Conservation (phyloP, 2,329 filamentous ascomycete species). For the Fusarium sp. region DNA sequence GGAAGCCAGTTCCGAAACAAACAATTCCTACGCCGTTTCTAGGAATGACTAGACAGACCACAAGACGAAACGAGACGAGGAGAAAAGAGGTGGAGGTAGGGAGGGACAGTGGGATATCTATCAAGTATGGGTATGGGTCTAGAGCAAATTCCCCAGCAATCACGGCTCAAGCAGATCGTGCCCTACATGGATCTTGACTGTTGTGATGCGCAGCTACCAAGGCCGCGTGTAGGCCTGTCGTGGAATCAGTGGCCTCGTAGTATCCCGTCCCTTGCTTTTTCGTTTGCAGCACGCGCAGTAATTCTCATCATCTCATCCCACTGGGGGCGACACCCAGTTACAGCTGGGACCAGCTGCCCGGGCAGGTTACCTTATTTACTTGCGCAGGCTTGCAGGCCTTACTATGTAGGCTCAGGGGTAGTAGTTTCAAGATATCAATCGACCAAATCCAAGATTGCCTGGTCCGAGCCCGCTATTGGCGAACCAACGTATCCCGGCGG, state of each 20-base stretch:
- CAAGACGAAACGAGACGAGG: constrained; percentile 26
- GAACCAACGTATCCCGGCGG: constrained; percentile 5
- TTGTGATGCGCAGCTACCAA: neutral
- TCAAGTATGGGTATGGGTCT: constrained; percentile 22
- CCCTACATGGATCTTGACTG: neutral
- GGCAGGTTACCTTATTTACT: too few species aligned
- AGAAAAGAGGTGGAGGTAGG: constrained; percentile 18
- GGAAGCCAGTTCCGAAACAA: constrained; percentile 39
- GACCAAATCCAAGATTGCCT: constrained; percentile 24
- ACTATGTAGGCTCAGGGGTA: constrained; percentile 31
- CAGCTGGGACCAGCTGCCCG: neutral
- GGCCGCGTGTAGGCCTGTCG: constrained; percentile 17
- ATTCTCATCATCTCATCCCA: constrained; percentile 9
- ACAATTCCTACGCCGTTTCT: constrained; percentile 35
- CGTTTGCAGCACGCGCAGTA: constrained; percentile 5
- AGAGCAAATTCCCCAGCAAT: constrained; percentile 37
- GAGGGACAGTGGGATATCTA: constrained; percentile 9
- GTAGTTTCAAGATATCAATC: constrained; percentile 37
- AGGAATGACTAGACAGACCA: constrained; percentile 30
- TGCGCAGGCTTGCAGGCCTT: constrained; percentile 1
- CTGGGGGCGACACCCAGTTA: constrained; percentile 7
- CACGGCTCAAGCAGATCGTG: constrained; percentile 25
- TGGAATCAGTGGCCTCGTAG: constrained; percentile 14
- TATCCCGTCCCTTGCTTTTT: constrained; percentile 11
- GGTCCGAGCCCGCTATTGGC: constrained; percentile 19